Base-by-base conservation (phyloP, 495 filamentous ascomycete genomes). In the Xylaria intraflava region DNA sequence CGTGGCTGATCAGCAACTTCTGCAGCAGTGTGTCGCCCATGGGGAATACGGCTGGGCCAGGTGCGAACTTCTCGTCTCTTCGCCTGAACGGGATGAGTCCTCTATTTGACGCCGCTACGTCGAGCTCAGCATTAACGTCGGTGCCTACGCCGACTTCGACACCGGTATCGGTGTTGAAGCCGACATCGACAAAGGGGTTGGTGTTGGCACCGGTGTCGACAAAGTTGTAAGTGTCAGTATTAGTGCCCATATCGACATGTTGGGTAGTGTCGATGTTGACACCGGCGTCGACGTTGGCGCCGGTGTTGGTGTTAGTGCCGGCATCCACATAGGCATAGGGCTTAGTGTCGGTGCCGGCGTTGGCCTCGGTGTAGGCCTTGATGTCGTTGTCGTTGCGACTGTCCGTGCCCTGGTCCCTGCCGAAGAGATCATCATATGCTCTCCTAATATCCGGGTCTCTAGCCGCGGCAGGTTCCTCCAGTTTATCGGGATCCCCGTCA, bases 21-120 rank as follows among this genome's bases (percentile, higher is more conserved):
- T 66, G 64, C 24, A 62, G 47, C n/a, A 62, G 50, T 9, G 61
- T 62, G 26, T 66, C 64, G 10, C 54, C 61, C 61, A 64, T 64
- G 16, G 64, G 61, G 49, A 64, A 66, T n/a, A 64, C 10, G 33
- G 61, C 61, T 31, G 64, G 64, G 10, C 64, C 64, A 6, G 53
- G 56, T 8, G 60, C 40, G 41, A 62, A 66, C 9, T 46, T 48
- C 10, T 39, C 20, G 5, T 39, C 38, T 17, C 30, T 30, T 41
- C 53, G 38, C 6, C 12, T 22, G n/a, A 49, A 29, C 2, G 64
- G 61, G 9, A 56, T 6, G 30, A 64, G n/a, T 5, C 19, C 38
- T 12, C 24, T 31, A 7, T 6, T 7, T 29, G 5, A 11, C 26
- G 1, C 4, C 8, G 9, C 14, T 6, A 5, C 10, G 29, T 17